Percentiles rank a stretch among this genome's conserved stretches.
Evolutionary conservation across 768 basidiomycete species (phyloP).

Genomic region (Trametes cinnabarina): DNA sequence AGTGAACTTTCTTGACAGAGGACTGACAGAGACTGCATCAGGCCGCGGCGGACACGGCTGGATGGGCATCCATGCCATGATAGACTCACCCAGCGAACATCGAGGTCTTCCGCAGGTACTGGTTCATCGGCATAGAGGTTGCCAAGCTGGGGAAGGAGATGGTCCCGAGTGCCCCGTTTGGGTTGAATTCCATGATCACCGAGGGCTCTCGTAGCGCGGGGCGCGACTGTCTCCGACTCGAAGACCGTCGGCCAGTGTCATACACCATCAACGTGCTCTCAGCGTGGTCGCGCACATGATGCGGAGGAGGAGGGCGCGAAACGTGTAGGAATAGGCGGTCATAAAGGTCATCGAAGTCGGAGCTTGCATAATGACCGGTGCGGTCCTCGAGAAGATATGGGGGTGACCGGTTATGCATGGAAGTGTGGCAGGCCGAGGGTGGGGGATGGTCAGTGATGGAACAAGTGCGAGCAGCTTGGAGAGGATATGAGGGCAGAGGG

Average conservation of each 20-base stretch:
- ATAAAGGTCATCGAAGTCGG: conserved; percentile 78
- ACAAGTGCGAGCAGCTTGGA: not conserved
- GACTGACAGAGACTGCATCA: conserved; percentile 37
- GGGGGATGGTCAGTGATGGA: not conserved
- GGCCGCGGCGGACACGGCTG: not conserved
- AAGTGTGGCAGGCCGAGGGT: not conserved
- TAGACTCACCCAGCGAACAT: conserved; percentile 62
- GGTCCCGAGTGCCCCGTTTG: conserved; percentile 57
- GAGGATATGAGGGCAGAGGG: too few species aligned
- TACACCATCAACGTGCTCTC: conserved; percentile 52
- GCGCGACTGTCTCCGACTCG: conserved; percentile 50
- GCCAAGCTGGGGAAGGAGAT: conserved; percentile 49
- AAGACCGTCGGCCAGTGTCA: conserved; percentile 63
- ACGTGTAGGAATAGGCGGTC: conserved; percentile 72
- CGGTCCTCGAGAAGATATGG: conserved; percentile 69
- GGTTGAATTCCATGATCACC: conserved; percentile 58
- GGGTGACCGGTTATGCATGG: conserved; percentile 33
- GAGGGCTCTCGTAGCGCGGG: conserved; percentile 53
- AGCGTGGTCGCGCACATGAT: conserved; percentile 17
- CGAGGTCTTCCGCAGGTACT: conserved; percentile 61
- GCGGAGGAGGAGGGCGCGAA: conserved; percentile 39
- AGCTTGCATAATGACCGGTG: conserved; percentile 49
- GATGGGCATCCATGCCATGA: not conserved
- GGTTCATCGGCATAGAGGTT: conserved; percentile 55
- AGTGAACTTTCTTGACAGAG: conserved; percentile 64